phyloP scores from a whole-genome alignment of 345 rosid species.

The Cardamine resedifolia region DNA sequence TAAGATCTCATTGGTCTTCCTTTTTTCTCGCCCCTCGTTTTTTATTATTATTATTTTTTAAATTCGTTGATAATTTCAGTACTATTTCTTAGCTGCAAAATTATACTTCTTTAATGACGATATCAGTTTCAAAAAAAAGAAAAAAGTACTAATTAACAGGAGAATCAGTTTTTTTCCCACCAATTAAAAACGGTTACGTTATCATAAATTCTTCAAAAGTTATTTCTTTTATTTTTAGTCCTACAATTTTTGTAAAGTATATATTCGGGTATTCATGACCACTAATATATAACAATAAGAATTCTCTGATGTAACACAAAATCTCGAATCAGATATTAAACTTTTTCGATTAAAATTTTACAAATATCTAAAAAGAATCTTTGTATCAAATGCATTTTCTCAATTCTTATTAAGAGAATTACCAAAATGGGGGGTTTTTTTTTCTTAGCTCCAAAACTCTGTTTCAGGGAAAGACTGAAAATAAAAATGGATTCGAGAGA shows the following conservation, averaged over 20 bases:
- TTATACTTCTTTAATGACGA: too few species aligned
- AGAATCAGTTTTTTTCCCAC: not conserved
- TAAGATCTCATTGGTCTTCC: slow-evolving; percentile 32
- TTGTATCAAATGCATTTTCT: slow-evolving; percentile 14
- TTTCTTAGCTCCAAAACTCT: slow-evolving; percentile 18
- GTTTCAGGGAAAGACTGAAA: not conserved
- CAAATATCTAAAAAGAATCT: slow-evolving; percentile 14
- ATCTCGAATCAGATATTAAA: not conserved
- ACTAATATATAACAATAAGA: not conserved
- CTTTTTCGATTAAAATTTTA: not conserved
- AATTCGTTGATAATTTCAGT: not conserved
- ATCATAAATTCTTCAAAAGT: not conserved
- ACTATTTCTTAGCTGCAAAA: not conserved
- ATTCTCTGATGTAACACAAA: not conserved
- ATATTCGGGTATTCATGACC: not conserved
- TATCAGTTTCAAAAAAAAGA: not conserved
- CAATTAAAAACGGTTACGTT: not conserved
- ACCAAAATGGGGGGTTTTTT: slow-evolving; percentile 4
- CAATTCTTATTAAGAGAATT: slow-evolving; percentile 21
- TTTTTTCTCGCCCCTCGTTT: not conserved
- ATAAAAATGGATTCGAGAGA: not conserved
- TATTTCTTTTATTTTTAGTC: not conserved
- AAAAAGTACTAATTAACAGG: not conserved
- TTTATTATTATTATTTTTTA: not conserved
- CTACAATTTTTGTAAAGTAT: not conserved